Evolutionary conservation across 768 basidiomycete species (phyloP).

Genomic region (Steccherinum ochraceum): DNA sequence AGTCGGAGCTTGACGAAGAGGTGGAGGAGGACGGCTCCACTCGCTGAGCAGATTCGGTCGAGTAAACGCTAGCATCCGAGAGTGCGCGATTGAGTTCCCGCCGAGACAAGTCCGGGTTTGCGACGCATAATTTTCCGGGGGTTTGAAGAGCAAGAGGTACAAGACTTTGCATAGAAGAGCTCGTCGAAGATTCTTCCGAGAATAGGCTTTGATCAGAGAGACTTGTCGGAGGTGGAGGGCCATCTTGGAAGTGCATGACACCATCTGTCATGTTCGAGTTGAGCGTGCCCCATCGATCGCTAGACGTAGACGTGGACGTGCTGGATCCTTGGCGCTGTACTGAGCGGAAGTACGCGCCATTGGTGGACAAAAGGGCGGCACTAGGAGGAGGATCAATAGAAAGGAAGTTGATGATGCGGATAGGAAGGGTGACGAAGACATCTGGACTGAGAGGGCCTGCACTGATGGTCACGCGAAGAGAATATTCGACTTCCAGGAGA

Average conservation of each 20-base stretch:
- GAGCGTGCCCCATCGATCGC: neutral
- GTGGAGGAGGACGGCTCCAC: neutral
- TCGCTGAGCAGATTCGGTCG: conserved; percentile 4
- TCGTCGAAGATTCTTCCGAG: neutral
- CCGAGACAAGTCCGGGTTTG: conserved; percentile 12
- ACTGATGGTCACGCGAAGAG: conserved; percentile 56
- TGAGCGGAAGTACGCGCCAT: conserved; percentile 5
- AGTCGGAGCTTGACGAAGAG: neutral
- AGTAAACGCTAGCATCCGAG: conserved; percentile 15
- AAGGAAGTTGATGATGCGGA: conserved; percentile 75
- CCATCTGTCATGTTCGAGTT: neutral
- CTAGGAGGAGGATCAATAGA: conserved; percentile 77
- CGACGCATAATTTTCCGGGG: conserved; percentile 5
- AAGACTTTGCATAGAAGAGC: neutral
- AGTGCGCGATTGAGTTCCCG: neutral
- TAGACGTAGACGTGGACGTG: neutral
- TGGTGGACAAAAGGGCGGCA: conserved; percentile 11
- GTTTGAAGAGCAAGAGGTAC: neutral
- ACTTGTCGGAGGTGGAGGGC: neutral
- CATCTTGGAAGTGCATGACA: neutral
- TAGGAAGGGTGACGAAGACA: conserved; percentile 63
- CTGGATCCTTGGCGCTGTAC: neutral
- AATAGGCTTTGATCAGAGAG: neutral
- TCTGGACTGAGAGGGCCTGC: conserved; percentile 56
- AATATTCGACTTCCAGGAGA: conserved; percentile 74